Evolutionary conservation across 805 yeast genomes (phyloP).

Genomic region (Yarrowia sp.): DNA sequence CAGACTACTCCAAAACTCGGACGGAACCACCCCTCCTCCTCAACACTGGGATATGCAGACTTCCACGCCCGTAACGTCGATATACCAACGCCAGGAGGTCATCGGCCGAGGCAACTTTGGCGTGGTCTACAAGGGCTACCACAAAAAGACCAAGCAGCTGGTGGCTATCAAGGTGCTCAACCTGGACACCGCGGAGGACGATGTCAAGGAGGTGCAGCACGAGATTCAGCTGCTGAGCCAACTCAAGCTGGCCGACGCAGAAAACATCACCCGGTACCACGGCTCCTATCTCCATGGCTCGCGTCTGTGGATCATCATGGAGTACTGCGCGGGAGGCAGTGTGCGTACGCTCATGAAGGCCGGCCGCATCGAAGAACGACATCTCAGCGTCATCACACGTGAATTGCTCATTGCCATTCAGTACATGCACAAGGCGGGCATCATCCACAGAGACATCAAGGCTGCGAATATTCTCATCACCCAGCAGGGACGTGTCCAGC

Average conservation of each 20-base stretch:
- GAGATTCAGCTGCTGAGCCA: slow-evolving; percentile 86
- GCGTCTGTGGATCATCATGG: slow-evolving; percentile 97
- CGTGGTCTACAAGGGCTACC: slow-evolving; percentile 80
- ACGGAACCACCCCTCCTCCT: slow-evolving; percentile 3
- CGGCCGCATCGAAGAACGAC: slow-evolving; percentile 82
- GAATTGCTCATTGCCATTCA: slow-evolving; percentile 76
- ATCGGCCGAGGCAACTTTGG: slow-evolving; percentile 98
- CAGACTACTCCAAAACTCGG: slow-evolving; percentile 2
- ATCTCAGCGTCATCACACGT: slow-evolving; percentile 77
- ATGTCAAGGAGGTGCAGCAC: slow-evolving; percentile 88
- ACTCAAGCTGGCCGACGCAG: slow-evolving; percentile 62
- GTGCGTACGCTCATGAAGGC: slow-evolving; percentile 80
- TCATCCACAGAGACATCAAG: slow-evolving; percentile 93
- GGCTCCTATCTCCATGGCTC: slow-evolving; percentile 86
- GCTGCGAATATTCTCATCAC: slow-evolving; percentile 92
- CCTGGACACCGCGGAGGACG: slow-evolving; percentile 90
- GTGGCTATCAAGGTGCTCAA: slow-evolving; percentile 93
- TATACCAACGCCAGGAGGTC: slow-evolving; percentile 79
- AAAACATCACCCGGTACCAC: slow-evolving; percentile 90
- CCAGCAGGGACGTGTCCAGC: slow-evolving; percentile 82
- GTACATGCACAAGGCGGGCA: slow-evolving; percentile 82
- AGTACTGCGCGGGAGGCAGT: slow-evolving; percentile 95
- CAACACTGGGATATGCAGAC: slow-evolving; percentile 22
- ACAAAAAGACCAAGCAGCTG: slow-evolving; percentile 59
- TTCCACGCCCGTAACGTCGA: slow-evolving; percentile 33